Conservation (phyloP, 495 filamentous ascomycete genomes). For the Bryoglossum gracile region DNA sequence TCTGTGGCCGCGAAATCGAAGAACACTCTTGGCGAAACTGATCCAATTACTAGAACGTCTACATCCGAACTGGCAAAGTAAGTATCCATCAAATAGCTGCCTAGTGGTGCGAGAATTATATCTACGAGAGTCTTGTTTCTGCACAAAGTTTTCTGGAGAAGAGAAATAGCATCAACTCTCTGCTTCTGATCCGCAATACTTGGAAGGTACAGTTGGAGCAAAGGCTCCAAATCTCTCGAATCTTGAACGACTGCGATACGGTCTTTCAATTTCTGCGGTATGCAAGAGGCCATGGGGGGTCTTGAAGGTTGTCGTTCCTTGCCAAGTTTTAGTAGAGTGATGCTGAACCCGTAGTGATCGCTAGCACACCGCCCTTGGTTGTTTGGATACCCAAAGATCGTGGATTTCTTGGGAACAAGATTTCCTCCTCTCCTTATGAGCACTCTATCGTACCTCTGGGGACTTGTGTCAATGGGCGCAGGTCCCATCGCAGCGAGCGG, state of each 20-base stretch:
- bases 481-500: slow-evolving; percentile 38
- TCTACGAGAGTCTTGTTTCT: slow-evolving; percentile 16
- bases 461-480: slow-evolving; percentile 36
- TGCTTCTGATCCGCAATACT: slow-evolving; percentile 31
- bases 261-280: not conserved
- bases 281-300: not conserved
- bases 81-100: slow-evolving; percentile 51
- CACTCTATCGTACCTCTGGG: slow-evolving; percentile 53
- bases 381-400: slow-evolving; percentile 40
- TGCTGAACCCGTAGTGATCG: slow-evolving; percentile 50
- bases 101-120: slow-evolving; percentile 44
- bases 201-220: slow-evolving; percentile 30
- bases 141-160: slow-evolving; percentile 37
- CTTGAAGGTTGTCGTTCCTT: not conserved
- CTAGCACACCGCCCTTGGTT: slow-evolving; percentile 34
- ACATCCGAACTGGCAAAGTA: slow-evolving; percentile 49
- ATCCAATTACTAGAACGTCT: slow-evolving; percentile 51
- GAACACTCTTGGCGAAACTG: slow-evolving; percentile 46
- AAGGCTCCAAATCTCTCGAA: slow-evolving; percentile 25
- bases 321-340: slow-evolving; percentile 26
- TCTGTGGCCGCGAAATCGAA: slow-evolving; percentile 44
- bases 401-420: slow-evolving; percentile 34
- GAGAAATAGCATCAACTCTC: slow-evolving; percentile 34
- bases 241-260: slow-evolving; percentile 20
- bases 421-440: slow-evolving; percentile 34